A percentile compares a stretch with the other conserved stretches of the same genome.
Evolutionary conservation across 2,329 filamentous ascomycete genomes (phyloP).

Genomic region (Talaromyces sp.): DNA sequence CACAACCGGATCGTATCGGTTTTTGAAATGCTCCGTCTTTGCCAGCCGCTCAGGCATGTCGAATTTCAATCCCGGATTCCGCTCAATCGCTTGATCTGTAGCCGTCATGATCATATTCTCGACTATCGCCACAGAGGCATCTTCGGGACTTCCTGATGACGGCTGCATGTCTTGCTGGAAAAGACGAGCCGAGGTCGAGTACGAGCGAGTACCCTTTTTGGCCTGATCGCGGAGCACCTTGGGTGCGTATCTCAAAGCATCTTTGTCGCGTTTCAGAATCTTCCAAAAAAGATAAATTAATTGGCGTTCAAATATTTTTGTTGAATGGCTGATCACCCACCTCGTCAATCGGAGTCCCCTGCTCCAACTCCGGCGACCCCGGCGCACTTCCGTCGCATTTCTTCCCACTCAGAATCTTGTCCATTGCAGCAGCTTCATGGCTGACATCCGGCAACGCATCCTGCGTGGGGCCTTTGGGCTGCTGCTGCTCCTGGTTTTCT

Average conservation of each 20-base stretch:
- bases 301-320: not conserved
- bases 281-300: slow-evolving; percentile 24
- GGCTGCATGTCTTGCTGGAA: slow-evolving; percentile 24
- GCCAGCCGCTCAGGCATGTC: slow-evolving; percentile 63
- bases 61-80: slow-evolving; percentile 66
- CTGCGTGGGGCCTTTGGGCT: slow-evolving; percentile 43
- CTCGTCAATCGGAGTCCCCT: slow-evolving; percentile 62
- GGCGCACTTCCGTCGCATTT: slow-evolving; percentile 36
- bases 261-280: slow-evolving; percentile 59
- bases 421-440: slow-evolving; percentile 58
- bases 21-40: slow-evolving; percentile 59
- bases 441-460: slow-evolving; percentile 54
- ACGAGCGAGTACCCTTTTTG: slow-evolving; percentile 45
- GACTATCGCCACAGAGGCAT: slow-evolving; percentile 28
- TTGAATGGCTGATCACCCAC: slow-evolving; percentile 22
- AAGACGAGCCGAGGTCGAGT: slow-evolving; percentile 50
- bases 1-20: slow-evolving; percentile 79
- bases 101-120: slow-evolving; percentile 32
- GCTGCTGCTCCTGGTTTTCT: slow-evolving; percentile 21
- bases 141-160: slow-evolving; percentile 12
- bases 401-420: slow-evolving; percentile 49
- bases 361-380: slow-evolving; percentile 52
- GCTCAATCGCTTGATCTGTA: slow-evolving; percentile 26
- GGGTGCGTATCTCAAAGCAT: slow-evolving; percentile 57
- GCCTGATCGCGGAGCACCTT: slow-evolving; percentile 49